Evolutionary conservation across 495 filamentous ascomycete species (phyloP).

Genomic region (Aspergillus sclerotiicarbonarius): DNA sequence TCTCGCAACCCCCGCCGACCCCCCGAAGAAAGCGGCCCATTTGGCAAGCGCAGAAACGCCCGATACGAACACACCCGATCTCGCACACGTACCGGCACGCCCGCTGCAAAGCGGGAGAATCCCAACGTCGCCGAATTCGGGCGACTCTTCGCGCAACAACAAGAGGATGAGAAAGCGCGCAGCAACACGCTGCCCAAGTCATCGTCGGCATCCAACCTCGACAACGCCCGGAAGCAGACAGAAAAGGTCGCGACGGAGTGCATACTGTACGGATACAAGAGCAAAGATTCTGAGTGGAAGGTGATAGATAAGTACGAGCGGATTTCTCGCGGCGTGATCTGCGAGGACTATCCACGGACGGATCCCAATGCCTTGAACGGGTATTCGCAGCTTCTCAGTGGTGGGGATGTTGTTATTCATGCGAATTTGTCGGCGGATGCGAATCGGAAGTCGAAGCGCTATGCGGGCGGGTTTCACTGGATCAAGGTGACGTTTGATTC

Average conservation of each 20-base stretch:
- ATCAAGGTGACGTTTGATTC: slow-evolving; percentile 92
- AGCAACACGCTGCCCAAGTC: slow-evolving; percentile 40
- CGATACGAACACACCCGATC: slow-evolving; percentile 51
- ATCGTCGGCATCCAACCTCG: slow-evolving; percentile 38
- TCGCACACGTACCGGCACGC: slow-evolving; percentile 59
- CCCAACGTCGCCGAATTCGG: slow-evolving; percentile 53
- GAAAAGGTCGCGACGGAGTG: slow-evolving; percentile 74
- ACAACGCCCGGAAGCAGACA: slow-evolving; percentile 41
- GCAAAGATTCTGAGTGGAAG: slow-evolving; percentile 70
- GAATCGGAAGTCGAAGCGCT: slow-evolving; percentile 69
- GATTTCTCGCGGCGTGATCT: slow-evolving; percentile 69
- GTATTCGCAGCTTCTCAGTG: slow-evolving; percentile 56
- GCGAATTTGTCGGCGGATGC: slow-evolving; percentile 63
- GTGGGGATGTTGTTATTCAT: slow-evolving; percentile 62
- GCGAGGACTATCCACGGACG: slow-evolving; percentile 81
- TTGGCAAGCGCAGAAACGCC: slow-evolving; percentile 54
- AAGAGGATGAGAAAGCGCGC: slow-evolving; percentile 39
- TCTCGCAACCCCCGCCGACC: slow-evolving; percentile 48
- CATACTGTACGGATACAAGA: slow-evolving; percentile 78
- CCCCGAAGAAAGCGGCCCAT: slow-evolving; percentile 61
- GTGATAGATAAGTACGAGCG: slow-evolving; percentile 83
- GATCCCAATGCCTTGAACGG: slow-evolving; percentile 50
- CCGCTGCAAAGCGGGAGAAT: slow-evolving; percentile 55
- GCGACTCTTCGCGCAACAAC: slow-evolving; percentile 44
- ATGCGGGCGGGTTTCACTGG: slow-evolving; percentile 80